Evolutionary conservation across 805 yeast species (phyloP), one percentile per base, ranked within the genome.

Genomic region (Suhomyces sp.): DNA sequence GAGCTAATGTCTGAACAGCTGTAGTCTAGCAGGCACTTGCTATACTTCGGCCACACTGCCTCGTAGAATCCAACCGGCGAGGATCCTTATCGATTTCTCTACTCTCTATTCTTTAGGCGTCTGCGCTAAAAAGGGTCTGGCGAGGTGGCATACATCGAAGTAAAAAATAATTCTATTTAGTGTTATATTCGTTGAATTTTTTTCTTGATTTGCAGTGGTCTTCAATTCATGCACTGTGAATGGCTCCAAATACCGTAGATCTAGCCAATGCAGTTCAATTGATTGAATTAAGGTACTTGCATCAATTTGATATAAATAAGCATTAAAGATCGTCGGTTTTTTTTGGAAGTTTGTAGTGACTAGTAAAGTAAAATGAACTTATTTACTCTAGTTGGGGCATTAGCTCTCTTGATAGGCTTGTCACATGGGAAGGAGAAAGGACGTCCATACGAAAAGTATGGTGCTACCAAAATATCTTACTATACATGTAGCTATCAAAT

Each of bases 401-500:
- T 41, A 6, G 27, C 17, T n/a, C 29, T 41, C 17, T 22, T 41
- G 4, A 13, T 41, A 21, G 29, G 44, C n/a, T 20, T 41, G 44
- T n/a, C 44, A 20, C 12, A 41, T 13, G 44, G 29, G n/a, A 27
- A n/a, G 3, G 25, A 12, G 17, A 41, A 41, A 41, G 44, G 44
- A 6, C 2, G n/a, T 21, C 44, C 44, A 20, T 41, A 41, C 13
- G 29, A 41, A 22, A 22, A 22, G 29, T 41, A 41, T 41, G 29
- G 29, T 8, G 20, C 25, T 39, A n/a, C 21, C 35, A 46, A 12
- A 4, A 40, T 20, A 43, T 6, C 33, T 10, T 24, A 52, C 43
- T 53, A 43, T 43, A 39, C 53, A 6, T 57, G 61, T 31, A 49
- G 46, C 19, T 45, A 44, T 10, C 54, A 49, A 13, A 49, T 57